Evolutionary conservation across 2,329 filamentous ascomycete genomes (phyloP).

Genomic region (Exophiala sp.): DNA sequence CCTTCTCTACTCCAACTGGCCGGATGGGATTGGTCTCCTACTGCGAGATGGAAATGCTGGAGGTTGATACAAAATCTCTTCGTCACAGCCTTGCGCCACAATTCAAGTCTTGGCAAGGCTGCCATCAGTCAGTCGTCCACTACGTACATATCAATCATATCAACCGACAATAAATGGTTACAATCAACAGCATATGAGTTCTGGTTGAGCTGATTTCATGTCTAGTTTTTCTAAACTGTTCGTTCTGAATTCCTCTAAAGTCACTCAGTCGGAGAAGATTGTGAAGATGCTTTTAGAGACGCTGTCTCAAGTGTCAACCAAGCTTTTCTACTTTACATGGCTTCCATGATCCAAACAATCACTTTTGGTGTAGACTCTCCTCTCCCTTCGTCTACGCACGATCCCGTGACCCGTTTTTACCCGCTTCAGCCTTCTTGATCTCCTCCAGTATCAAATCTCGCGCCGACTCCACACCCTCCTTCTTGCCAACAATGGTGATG

Average conservation of each 20-base stretch:
- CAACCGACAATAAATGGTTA: too few species aligned
- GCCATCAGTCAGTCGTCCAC: too few species aligned
- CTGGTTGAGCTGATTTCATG: too few species aligned
- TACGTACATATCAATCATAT: too few species aligned
- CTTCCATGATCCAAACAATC: conserved; percentile 1
- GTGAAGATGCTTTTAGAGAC: not conserved
- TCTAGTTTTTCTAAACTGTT: too few species aligned
- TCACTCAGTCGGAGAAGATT: not conserved
- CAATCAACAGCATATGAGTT: too few species aligned
- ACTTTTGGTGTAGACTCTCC: not conserved
- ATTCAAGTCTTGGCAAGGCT: not conserved
- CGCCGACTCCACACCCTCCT: conserved; percentile 76
- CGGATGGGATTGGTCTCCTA: too few species aligned
- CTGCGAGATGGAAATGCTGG: too few species aligned
- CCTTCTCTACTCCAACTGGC: too few species aligned
- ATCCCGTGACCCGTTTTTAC: conserved; percentile 5
- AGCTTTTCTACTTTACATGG: not conserved
- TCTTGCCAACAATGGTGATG: conserved; percentile 78
- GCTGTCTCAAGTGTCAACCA: conserved; percentile 2
- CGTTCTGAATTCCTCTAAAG: not conserved
- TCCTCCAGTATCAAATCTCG: conserved; percentile 83
- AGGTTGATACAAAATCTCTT: not conserved
- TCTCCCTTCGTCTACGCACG: not conserved
- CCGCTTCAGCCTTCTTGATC: conserved; percentile 55
- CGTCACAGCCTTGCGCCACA: not conserved